phyloP scores from a whole-genome alignment of 2,329 filamentous ascomycete genomes.

The Aspergillus sp. region DNA sequence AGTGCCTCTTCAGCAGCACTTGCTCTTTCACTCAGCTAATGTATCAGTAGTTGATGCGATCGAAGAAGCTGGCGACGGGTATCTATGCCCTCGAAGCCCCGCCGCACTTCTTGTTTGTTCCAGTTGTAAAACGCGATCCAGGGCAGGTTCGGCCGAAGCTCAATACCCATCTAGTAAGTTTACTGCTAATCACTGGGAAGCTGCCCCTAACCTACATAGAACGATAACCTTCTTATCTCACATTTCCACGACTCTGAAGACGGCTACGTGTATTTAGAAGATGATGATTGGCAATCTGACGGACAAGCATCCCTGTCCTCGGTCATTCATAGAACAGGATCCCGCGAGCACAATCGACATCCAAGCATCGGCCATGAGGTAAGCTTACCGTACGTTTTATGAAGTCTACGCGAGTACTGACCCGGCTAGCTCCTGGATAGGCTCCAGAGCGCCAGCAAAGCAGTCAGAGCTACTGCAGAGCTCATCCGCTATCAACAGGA shows the following conservation, averaged over 20 bases:
- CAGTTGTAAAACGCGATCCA: slow-evolving; percentile 56
- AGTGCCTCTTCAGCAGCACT: neutral
- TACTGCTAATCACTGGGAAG: neutral
- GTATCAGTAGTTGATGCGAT: slow-evolving; percentile 69
- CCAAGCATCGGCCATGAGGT: slow-evolving; percentile 27
- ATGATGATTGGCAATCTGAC: slow-evolving; percentile 46
- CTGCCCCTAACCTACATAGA: slow-evolving; percentile 40
- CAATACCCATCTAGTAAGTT: slow-evolving; percentile 43
- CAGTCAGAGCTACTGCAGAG: slow-evolving; percentile 70
- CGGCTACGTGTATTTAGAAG: slow-evolving; percentile 74
- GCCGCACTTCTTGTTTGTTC: slow-evolving; percentile 75
- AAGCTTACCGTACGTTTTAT: neutral
- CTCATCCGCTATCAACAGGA: slow-evolving; percentile 84
- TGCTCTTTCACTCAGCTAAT: slow-evolving; percentile 13
- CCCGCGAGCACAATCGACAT: slow-evolving; percentile 14
- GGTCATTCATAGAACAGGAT: slow-evolving; percentile 32
- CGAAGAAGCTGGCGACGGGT: slow-evolving; percentile 73
- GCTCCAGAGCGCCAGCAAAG: slow-evolving; percentile 58
- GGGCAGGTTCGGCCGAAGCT: slow-evolving; percentile 32
- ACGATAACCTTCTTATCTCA: slow-evolving; percentile 83
- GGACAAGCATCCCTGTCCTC: slow-evolving; percentile 38
- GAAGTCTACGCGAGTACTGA: neutral
- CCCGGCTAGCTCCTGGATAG: slow-evolving; percentile 49
- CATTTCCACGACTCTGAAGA: slow-evolving; percentile 76
- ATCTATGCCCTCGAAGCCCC: slow-evolving; percentile 73